A percentile compares a stretch with the other conserved stretches of the same genome.
Conservation (phyloP, 148 eudicot genomes). For the Euryodendron excelsum region DNA sequence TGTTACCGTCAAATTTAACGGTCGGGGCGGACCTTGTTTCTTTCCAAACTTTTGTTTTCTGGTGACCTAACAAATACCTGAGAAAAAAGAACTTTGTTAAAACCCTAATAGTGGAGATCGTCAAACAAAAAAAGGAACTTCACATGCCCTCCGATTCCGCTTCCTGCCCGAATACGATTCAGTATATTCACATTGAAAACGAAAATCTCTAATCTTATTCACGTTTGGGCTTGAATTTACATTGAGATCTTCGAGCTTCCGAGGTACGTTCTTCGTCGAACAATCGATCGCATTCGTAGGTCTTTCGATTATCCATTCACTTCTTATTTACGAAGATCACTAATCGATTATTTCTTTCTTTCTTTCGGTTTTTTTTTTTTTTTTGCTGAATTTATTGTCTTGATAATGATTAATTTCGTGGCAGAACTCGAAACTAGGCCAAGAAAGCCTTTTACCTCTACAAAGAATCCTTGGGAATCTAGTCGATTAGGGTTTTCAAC, state of each 20-base stretch:
- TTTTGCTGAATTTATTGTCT: too few relatives aligned
- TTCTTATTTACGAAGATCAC: neutral
- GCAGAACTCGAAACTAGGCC: conserved; percentile 3
- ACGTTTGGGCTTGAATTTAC: neutral
- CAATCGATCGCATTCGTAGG: neutral
- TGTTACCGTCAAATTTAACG: too few relatives aligned
- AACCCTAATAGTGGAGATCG: too few relatives aligned
- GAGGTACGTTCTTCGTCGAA: neutral
- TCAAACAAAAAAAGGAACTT: too few relatives aligned
- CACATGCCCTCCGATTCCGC: neutral
- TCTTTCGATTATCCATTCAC: neutral
- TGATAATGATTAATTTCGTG: neutral
- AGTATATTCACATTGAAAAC: neutral
- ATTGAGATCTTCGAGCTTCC: neutral
- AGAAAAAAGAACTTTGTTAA: too few relatives aligned
- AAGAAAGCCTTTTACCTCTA: too few relatives aligned
- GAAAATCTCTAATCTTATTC: neutral
- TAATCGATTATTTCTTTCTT: neutral
- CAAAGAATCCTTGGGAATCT: too few relatives aligned
- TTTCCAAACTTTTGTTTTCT: too few relatives aligned
- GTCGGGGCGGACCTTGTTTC: too few relatives aligned
- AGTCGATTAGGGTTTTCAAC: neutral
- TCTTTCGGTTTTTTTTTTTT: too few relatives aligned
- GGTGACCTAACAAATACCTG: too few relatives aligned
- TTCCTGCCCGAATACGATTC: neutral